Percentiles rank a stretch among this genome's conserved stretches.
These are phyloP conservation scores for Saturnispora serradocipensis DNA, from an alignment of 805 yeast genomes.

Conservation along the genomic window DNA sequence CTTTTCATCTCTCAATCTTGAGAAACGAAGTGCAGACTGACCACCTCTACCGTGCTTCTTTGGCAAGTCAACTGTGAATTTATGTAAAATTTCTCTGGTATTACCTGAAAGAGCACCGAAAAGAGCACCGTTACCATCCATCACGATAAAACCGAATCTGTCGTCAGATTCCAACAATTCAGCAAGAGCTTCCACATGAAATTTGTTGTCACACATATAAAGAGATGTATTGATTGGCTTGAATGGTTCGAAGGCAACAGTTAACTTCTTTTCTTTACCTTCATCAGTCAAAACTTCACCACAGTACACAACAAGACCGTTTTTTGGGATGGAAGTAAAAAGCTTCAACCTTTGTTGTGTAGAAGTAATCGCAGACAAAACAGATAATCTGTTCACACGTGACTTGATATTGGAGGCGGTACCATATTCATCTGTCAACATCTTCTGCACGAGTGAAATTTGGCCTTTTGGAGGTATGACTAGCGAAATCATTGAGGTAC, in stretches of 20 bases:
- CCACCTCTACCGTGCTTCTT: constrained; percentile 99
- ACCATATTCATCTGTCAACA: constrained; percentile 97
- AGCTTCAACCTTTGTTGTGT: constrained; percentile 94
- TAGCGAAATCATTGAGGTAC: constrained; percentile 97
- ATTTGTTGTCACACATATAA: constrained; percentile 94
- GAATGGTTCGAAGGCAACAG: constrained; percentile 97
- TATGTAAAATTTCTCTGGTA: constrained; percentile 91
- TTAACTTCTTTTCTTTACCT: constrained; percentile 94
- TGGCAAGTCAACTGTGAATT: constrained; percentile 94
- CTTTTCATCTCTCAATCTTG: constrained; percentile 97
- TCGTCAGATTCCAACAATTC: constrained; percentile 94
- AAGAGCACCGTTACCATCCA: constrained; percentile 99
- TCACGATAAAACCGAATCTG: constrained; percentile 92
- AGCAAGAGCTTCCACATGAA: constrained; percentile 93
- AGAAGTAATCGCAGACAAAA: constrained; percentile 92
- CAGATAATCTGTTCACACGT: constrained; percentile 93
- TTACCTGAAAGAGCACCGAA: constrained; percentile 95
- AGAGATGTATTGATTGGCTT: constrained; percentile 97
- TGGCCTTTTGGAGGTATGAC: constrained; percentile 95
- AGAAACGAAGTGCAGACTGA: constrained; percentile 98
- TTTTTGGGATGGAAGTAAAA: constrained; percentile 82
- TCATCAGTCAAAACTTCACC: constrained; percentile 97
- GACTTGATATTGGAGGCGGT: constrained; percentile 98
- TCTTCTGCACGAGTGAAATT: constrained; percentile 75
- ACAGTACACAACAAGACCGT: constrained; percentile 94